Evolutionary conservation across 306 rosid genomes (phyloP).

Genomic region (Crataegus laevigata): DNA sequence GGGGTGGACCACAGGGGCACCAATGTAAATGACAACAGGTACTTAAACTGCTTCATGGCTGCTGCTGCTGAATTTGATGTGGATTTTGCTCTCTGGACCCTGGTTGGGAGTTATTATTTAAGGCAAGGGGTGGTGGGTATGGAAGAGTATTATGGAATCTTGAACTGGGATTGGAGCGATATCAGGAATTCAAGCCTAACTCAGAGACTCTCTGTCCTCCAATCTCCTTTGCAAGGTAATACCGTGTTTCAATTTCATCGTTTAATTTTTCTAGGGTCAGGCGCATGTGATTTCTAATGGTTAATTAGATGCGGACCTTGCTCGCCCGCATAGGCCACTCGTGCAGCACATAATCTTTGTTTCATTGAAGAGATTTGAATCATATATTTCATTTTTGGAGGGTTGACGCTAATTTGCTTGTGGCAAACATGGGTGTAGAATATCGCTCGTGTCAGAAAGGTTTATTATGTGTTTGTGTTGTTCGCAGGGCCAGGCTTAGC

Average conservation of each 20-base stretch:
- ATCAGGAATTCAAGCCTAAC: constrained; percentile 44
- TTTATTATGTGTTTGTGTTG: neutral
- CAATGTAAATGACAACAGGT: constrained; percentile 74
- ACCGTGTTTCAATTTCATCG: neutral
- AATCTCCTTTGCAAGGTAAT: constrained; percentile 74
- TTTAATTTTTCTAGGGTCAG: neutral
- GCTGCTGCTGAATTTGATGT: constrained; percentile 66
- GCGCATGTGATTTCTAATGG: neutral
- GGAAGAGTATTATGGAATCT: constrained; percentile 65
- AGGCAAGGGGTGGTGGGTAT: constrained; percentile 62
- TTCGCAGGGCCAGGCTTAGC: constrained; percentile 51
- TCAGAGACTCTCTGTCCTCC: constrained; percentile 48
- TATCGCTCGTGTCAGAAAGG: neutral
- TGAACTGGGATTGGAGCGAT: constrained; percentile 48
- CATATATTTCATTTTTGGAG: neutral
- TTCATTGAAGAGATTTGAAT: neutral
- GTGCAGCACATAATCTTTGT: neutral
- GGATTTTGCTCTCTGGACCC: constrained; percentile 84
- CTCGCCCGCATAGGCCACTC: neutral
- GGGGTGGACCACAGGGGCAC: constrained; percentile 74
- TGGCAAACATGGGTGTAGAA: neutral
- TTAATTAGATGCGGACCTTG: neutral
- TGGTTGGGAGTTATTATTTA: constrained; percentile 72
- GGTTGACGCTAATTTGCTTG: neutral
- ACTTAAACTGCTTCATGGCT: constrained; percentile 54